Conservation (phyloP, 345 rosid genomes). For the Rhodomyrtus tomentosa region DNA sequence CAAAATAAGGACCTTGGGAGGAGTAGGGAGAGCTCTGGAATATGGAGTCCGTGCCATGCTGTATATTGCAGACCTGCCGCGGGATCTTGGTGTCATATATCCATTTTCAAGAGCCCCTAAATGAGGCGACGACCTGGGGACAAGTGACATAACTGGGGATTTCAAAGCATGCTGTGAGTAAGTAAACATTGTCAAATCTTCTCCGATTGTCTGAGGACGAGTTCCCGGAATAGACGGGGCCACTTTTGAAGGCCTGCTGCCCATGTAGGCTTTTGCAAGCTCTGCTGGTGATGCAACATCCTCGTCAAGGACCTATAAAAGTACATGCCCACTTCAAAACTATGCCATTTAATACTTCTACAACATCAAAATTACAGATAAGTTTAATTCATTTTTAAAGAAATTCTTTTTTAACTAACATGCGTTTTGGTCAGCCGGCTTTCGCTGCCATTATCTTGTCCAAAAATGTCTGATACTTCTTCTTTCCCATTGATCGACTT, state of each 20-base stretch:
- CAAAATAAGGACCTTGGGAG: slow-evolving; percentile 35
- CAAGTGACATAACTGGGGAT: slow-evolving; percentile 37
- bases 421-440: slow-evolving; percentile 17
- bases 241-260: slow-evolving; percentile 64
- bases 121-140: slow-evolving; percentile 36
- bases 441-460: slow-evolving; percentile 26
- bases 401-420: neutral
- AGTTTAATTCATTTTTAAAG: neutral
- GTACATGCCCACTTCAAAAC: neutral
- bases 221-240: slow-evolving; percentile 41
- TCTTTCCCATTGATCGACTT: slow-evolving; percentile 21
- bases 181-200: slow-evolving; percentile 27
- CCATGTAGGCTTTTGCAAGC: slow-evolving; percentile 98
- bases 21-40: slow-evolving; percentile 47
- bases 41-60: slow-evolving; percentile 87
- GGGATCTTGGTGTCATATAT: slow-evolving; percentile 62
- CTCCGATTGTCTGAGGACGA: slow-evolving; percentile 29
- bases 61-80: slow-evolving; percentile 85
- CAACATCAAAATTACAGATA: neutral
- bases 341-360: neutral
- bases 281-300: slow-evolving; percentile 76
- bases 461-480: slow-evolving; percentile 11
- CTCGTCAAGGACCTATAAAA: slow-evolving; percentile 53
- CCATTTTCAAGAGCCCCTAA: slow-evolving; percentile 46
- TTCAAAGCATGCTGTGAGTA: slow-evolving; percentile 23